Evolutionary conservation across 768 basidiomycete genomes (phyloP).

Genomic region (Rhodotorula paludigena): DNA sequence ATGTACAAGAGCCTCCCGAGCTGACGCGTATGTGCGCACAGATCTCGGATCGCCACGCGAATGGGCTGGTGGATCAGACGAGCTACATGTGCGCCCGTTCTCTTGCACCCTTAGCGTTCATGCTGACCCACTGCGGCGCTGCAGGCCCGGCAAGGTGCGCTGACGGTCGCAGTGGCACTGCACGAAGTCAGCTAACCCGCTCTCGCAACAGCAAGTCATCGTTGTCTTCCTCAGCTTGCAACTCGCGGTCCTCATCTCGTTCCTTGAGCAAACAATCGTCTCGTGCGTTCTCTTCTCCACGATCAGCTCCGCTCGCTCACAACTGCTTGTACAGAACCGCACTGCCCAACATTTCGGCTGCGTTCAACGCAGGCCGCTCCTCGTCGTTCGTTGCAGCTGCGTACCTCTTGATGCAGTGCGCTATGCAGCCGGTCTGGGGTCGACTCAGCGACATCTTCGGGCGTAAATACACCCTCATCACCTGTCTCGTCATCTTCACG

Average conservation of each 20-base stretch:
- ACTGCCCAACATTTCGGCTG: conserved; percentile 34
- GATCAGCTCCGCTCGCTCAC: no score
- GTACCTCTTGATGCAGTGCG: conserved; percentile 46
- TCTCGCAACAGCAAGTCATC: no score
- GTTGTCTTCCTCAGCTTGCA: no score
- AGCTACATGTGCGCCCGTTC: background rate
- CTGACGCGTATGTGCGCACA: no score
- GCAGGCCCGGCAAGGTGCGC: conserved; percentile 17
- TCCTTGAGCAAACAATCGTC: conserved; percentile 51
- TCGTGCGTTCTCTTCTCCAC: no score
- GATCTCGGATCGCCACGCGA: conserved; percentile 3
- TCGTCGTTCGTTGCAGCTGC: conserved; percentile 49
- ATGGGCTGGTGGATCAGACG: conserved; percentile 21
- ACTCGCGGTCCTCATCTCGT: conserved; percentile 43
- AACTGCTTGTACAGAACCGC: conserved; percentile 16
- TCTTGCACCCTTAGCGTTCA: no score
- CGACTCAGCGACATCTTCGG: conserved; percentile 50
- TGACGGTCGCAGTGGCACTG: no score
- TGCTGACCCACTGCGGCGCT: no score
- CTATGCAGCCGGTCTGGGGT: conserved; percentile 46
- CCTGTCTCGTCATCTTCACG: conserved; percentile 45
- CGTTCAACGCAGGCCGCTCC: conserved; percentile 36
- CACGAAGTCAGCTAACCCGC: no score
- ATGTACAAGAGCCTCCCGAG: no score
- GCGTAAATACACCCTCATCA: conserved; percentile 43